Evolutionary conservation across 352 stramenopile genomes (phyloP).

Genomic region (Phytopythium montanum): DNA sequence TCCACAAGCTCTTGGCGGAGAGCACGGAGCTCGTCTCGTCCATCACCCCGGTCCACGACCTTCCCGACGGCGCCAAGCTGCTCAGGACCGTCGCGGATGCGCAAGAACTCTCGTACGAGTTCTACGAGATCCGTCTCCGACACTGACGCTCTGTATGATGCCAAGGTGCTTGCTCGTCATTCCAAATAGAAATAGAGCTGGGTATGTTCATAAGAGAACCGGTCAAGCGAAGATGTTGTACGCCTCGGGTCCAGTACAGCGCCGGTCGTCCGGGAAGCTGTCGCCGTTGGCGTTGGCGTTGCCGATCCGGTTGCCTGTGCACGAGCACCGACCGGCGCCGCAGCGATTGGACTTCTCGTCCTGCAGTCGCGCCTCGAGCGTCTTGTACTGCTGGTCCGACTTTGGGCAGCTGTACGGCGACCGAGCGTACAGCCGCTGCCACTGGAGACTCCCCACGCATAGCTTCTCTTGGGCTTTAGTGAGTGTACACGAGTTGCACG

Average conservation of each 20-base stretch:
- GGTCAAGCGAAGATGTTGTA: conserved; percentile 78
- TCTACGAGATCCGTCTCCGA: conserved; percentile 71
- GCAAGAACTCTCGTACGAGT: conserved; percentile 81
- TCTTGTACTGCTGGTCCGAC: conserved; percentile 46
- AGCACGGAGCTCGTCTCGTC: conserved; percentile 57
- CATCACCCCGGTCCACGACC: conserved; percentile 62
- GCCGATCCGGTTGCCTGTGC: conserved; percentile 52
- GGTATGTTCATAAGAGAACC: conserved; percentile 21
- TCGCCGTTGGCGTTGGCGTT: conserved; percentile 76
- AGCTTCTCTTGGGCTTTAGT: conserved; percentile 48
- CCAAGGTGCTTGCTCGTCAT: background rate
- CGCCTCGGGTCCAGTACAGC: conserved; percentile 53
- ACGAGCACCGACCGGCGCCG: conserved; percentile 68
- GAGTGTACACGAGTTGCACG: conserved; percentile 70
- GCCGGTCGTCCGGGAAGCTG: conserved; percentile 59
- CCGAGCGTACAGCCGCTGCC: conserved; percentile 59
- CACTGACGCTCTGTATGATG: background rate
- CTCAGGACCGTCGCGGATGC: conserved; percentile 76
- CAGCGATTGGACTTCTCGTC: conserved; percentile 66
- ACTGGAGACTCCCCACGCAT: conserved; percentile 54
- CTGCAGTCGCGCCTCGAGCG: conserved; percentile 58
- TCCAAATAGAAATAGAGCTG: conserved; percentile 3
- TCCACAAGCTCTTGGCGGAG: conserved; percentile 58
- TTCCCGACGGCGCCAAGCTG: conserved; percentile 54
- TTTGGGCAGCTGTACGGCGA: conserved; percentile 66